A percentile compares a stretch with the other conserved stretches of the same genome.
Conservation (phyloP, 2,329 filamentous ascomycete genomes). For the Polychaeton citri region DNA sequence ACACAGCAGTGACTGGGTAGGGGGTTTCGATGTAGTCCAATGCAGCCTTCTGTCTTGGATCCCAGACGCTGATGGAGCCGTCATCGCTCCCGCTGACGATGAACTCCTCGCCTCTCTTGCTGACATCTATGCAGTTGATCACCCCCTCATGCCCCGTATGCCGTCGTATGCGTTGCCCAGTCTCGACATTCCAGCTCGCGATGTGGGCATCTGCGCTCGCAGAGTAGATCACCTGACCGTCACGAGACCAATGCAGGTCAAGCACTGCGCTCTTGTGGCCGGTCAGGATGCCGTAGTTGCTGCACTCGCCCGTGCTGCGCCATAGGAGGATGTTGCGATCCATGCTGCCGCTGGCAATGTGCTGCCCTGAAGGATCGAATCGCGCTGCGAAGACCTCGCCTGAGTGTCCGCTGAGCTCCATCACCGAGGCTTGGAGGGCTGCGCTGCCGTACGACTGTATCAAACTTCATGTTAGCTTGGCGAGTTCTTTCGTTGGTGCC, state of each 20-base stretch:
- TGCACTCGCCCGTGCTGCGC: conserved; percentile 82
- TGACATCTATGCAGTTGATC: conserved; percentile 85
- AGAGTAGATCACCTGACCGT: conserved; percentile 80
- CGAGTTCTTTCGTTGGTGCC: too few species aligned
- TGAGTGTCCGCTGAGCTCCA: conserved; percentile 64
- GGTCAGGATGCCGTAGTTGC: conserved; percentile 80
- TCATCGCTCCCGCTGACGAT: conserved; percentile 88
- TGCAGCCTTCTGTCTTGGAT: conserved; percentile 79
- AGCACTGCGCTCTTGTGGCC: conserved; percentile 86
- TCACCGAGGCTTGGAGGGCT: conserved; percentile 74
- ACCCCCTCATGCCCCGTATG: conserved; percentile 91
- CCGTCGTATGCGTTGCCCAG: conserved; percentile 78
- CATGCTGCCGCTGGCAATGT: conserved; percentile 91
- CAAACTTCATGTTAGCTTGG: too few species aligned
- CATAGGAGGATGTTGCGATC: conserved; percentile 89
- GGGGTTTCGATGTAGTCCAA: conserved; percentile 80
- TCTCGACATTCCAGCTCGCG: conserved; percentile 89
- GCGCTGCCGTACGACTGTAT: conserved; percentile 63
- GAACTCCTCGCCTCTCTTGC: conserved; percentile 77
- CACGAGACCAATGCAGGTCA: conserved; percentile 92
- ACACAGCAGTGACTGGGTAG: conserved; percentile 82
- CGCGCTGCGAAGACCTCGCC: conserved; percentile 84
- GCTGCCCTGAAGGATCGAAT: conserved; percentile 77
- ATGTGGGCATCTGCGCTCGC: conserved; percentile 88
- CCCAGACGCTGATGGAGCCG: conserved; percentile 89